These are phyloP conservation scores for Tephrocybe sp. DNA, from an alignment of 768 basidiomycete genomes.

Conservation along the genomic window DNA sequence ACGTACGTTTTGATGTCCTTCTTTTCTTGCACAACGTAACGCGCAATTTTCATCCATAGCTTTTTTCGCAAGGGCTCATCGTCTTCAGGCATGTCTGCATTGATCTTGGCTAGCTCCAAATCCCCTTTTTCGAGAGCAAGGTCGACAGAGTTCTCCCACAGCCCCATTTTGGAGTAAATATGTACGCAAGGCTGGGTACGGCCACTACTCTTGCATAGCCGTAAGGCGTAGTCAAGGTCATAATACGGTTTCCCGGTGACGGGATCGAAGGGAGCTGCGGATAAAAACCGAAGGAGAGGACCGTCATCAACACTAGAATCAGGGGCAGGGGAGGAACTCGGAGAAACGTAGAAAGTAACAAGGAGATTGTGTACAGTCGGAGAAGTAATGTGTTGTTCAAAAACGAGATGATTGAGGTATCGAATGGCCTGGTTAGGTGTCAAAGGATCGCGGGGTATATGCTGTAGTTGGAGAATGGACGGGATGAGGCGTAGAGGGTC, in stretches of 20 bases:
- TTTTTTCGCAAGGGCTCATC: conserved; percentile 86
- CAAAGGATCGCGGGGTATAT: conserved; percentile 65
- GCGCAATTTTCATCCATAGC: conserved; percentile 98
- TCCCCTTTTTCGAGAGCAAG: conserved; percentile 93
- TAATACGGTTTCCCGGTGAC: conserved; percentile 87
- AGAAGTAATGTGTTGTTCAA: conserved; percentile 76
- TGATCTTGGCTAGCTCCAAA: conserved; percentile 89
- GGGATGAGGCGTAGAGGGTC: conserved; percentile 87
- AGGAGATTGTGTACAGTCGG: conserved; percentile 92
- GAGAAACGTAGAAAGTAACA: conserved; percentile 77
- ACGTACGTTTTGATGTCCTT: conserved; percentile 97
- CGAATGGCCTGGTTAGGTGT: conserved; percentile 85
- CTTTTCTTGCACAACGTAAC: conserved; percentile 96
- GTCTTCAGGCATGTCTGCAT: conserved; percentile 93
- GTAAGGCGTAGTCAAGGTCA: conserved; percentile 94
- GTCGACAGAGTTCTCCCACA: conserved; percentile 96
- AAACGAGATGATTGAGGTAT: conserved; percentile 83
- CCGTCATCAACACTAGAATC: conserved; percentile 58
- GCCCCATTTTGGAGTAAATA: conserved; percentile 96
- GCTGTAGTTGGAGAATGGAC: conserved; percentile 79
- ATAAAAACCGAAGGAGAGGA: conserved; percentile 78
- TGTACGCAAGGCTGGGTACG: conserved; percentile 89
- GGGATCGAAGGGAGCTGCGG: conserved; percentile 77
- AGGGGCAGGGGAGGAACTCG: conserved; percentile 36
- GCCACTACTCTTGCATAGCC: conserved; percentile 82